Evolutionary conservation across 257 asterid species (phyloP).

Genomic region (Rauvolfia tetraphylla): DNA sequence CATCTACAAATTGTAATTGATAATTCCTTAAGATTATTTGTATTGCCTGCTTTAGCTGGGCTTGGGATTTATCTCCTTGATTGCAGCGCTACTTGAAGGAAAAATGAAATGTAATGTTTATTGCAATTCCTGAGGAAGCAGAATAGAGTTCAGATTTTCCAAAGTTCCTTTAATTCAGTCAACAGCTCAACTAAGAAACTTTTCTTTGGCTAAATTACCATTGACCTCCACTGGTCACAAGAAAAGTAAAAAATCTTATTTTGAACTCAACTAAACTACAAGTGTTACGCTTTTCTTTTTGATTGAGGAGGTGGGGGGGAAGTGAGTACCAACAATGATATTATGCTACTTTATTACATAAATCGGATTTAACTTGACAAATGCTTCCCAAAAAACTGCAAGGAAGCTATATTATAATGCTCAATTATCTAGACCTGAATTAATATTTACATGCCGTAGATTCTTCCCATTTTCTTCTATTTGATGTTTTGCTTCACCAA

Average conservation of each 20-base stretch:
- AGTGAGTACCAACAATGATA: background rate
- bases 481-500: background rate
- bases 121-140: background rate
- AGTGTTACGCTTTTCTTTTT: too few species aligned
- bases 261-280: slow-evolving; percentile 2
- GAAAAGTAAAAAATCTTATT: background rate
- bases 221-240: background rate
- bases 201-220: background rate
- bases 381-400: background rate
- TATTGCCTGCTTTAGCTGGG: background rate
- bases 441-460: background rate
- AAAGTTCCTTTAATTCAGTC: background rate
- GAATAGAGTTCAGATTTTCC: background rate
- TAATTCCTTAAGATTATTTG: slow-evolving; percentile 6
- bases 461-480: background rate
- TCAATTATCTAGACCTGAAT: background rate
- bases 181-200: background rate
- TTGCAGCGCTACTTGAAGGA: background rate
- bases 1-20: background rate
- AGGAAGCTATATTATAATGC: slow-evolving; percentile 1
- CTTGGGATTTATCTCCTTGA: background rate
- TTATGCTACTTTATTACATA: background rate
- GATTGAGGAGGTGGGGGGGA: too few species aligned
- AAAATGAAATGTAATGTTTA: background rate
- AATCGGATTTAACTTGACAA: background rate